Conservation (phyloP, 2,329 filamentous ascomycete species). For the Ophiocordyceps polyrhachis-furcata region DNA sequence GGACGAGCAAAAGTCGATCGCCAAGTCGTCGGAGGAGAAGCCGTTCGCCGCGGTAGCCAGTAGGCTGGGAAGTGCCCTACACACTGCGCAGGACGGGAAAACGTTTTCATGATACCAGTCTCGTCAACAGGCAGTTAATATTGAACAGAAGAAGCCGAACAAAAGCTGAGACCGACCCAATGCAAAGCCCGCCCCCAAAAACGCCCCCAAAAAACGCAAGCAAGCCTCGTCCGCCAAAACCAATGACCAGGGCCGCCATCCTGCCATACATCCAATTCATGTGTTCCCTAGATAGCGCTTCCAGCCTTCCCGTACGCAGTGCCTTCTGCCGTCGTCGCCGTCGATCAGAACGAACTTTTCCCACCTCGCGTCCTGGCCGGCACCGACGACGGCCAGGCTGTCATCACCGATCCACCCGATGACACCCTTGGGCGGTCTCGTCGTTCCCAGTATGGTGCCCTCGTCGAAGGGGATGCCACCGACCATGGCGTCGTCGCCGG, state of each 20-base stretch:
- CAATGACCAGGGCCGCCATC: background rate
- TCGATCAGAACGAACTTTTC: slow-evolving; percentile 66
- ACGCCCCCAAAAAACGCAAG: background rate
- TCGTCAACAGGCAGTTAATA: slow-evolving; percentile 1
- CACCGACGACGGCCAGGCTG: slow-evolving; percentile 57
- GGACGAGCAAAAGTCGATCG: slow-evolving; percentile 20
- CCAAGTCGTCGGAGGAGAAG: background rate
- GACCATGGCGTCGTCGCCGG: slow-evolving; percentile 50
- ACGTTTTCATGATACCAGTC: background rate
- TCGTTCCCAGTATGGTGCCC: slow-evolving; percentile 27
- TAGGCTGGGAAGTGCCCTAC: slow-evolving; percentile 7
- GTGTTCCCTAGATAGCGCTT: slow-evolving; percentile 48
- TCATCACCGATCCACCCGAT: slow-evolving; percentile 69
- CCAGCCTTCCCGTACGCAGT: slow-evolving; percentile 59
- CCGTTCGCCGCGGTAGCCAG: slow-evolving; percentile 17
- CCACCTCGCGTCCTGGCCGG: slow-evolving; percentile 67
- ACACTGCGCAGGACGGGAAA: background rate
- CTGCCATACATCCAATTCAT: slow-evolving; percentile 3
- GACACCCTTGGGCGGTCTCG: slow-evolving; percentile 57
- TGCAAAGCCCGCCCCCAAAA: background rate
- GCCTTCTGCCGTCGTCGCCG: slow-evolving; percentile 46
- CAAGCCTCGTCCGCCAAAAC: background rate
- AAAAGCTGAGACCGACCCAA: background rate
- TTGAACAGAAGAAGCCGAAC: background rate
- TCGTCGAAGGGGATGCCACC: slow-evolving; percentile 24